Conservation (phyloP, 805 yeast species). For the Nematodospora valgi region DNA sequence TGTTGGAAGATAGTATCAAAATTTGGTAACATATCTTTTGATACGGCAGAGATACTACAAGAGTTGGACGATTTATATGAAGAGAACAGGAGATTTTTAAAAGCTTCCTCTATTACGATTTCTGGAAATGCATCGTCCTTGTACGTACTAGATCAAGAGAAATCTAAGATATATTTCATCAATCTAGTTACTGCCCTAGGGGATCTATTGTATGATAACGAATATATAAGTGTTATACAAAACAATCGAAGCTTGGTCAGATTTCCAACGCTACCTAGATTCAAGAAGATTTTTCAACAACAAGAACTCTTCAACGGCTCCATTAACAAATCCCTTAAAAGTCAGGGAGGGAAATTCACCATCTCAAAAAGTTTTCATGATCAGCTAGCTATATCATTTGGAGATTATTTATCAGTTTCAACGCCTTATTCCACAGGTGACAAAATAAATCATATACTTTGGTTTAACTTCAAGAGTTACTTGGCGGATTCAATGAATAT, state of each 20-base stretch:
- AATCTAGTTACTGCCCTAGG: slow-evolving; percentile 15
- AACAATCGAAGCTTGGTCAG: slow-evolving; percentile 17
- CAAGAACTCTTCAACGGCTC: slow-evolving; percentile 20
- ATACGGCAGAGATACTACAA: slow-evolving; percentile 19
- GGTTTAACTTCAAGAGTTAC: slow-evolving; percentile 38
- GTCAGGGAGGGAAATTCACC: slow-evolving; percentile 20
- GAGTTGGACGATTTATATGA: slow-evolving; percentile 18
- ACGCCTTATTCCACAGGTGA: slow-evolving; percentile 23
- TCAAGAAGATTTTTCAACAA: slow-evolving; percentile 22
- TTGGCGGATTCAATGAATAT: slow-evolving; percentile 31
- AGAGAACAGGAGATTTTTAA: slow-evolving; percentile 19
- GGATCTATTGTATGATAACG: slow-evolving; percentile 18
- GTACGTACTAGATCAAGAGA: slow-evolving; percentile 13
- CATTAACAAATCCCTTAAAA: slow-evolving; percentile 13
- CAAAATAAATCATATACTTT: slow-evolving; percentile 30
- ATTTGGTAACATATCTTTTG: slow-evolving; percentile 31
- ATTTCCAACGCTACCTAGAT: slow-evolving; percentile 29
- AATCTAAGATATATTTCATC: slow-evolving; percentile 18
- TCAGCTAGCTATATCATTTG: slow-evolving; percentile 29
- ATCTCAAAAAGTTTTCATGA: slow-evolving; percentile 18
- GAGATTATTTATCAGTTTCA: slow-evolving; percentile 25
- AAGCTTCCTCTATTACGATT: slow-evolving; percentile 21
- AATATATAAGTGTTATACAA: slow-evolving; percentile 23
- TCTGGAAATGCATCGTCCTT: slow-evolving; percentile 21
- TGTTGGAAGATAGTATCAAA: slow-evolving; percentile 32